phyloP scores from a whole-genome alignment of 495 filamentous ascomycete species.

The Penicillium maclennaniae region DNA sequence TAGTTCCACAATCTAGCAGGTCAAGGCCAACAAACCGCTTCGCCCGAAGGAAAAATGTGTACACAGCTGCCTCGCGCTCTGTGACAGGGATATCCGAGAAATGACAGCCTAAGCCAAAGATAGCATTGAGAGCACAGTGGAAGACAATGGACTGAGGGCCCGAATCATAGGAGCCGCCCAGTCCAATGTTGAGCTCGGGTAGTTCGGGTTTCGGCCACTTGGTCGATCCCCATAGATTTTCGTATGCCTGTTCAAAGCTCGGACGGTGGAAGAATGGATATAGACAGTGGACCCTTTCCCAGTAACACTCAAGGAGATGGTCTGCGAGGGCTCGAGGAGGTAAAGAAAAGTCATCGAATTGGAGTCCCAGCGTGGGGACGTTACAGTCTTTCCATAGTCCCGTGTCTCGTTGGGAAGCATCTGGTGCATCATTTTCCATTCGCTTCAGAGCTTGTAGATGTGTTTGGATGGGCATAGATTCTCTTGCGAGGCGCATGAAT shows the following conservation, averaged over 20 bases:
- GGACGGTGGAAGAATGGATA: conserved; percentile 47
- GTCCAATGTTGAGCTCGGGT: conserved; percentile 33
- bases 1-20: conserved; percentile 38
- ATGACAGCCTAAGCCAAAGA: conserved; percentile 44
- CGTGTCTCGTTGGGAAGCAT: conserved; percentile 6
- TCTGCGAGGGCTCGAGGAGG: conserved; percentile 44
- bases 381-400: conserved; percentile 24
- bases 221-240: conserved; percentile 36
- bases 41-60: conserved; percentile 43
- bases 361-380: conserved; percentile 13
- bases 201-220: conserved; percentile 19
- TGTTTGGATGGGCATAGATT: conserved; percentile 20
- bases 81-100: conserved; percentile 37
- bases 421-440: conserved; percentile 1
- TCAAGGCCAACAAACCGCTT: conserved; percentile 45
- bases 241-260: conserved; percentile 40
- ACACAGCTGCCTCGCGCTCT: conserved; percentile 33
- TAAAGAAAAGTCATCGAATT: conserved; percentile 31
- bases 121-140: conserved; percentile 41
- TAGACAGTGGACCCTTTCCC: conserved; percentile 37
- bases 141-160: conserved; percentile 40
- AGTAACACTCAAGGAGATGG: conserved; percentile 40
- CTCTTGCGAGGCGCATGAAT: conserved; percentile 38
- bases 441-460: conserved; percentile 16
- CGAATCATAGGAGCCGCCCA: conserved; percentile 39